Evolutionary conservation across 495 filamentous ascomycete genomes (phyloP).

Genomic region (Aspergillus avenaceus): DNA sequence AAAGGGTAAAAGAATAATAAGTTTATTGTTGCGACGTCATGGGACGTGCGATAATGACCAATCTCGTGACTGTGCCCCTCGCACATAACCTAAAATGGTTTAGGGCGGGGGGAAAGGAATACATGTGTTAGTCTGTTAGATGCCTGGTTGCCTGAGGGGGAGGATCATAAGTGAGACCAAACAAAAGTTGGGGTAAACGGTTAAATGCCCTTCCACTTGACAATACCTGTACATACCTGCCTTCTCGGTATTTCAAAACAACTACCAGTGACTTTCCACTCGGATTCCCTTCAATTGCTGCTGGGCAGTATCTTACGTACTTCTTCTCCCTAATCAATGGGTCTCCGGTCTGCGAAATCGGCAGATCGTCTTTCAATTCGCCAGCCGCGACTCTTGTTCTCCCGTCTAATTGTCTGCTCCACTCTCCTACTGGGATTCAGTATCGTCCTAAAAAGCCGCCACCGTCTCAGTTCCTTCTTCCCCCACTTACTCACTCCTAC

Average conservation of each 20-base stretch:
- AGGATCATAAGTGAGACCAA: not conserved
- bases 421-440: slow-evolving; percentile 48
- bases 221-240: no score
- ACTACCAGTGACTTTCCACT: no score
- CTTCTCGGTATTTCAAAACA: no score
- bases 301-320: not conserved
- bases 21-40: slow-evolving; percentile 11
- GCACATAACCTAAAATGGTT: slow-evolving; percentile 15
- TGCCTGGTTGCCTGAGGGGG: slow-evolving; percentile 2
- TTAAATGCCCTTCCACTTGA: no score
- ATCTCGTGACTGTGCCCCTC: slow-evolving; percentile 29
- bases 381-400: slow-evolving; percentile 27
- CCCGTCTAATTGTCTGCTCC: slow-evolving; percentile 37
- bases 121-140: no score
- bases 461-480: slow-evolving; percentile 37
- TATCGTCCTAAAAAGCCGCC: slow-evolving; percentile 41
- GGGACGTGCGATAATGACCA: not conserved
- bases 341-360: slow-evolving; percentile 14
- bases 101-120: slow-evolving; percentile 32
- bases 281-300: not conserved
- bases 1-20: not conserved
- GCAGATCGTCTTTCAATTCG: slow-evolving; percentile 23
- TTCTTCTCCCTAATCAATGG: slow-evolving; percentile 10
- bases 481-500: slow-evolving; percentile 24
- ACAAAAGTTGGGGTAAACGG: not conserved